A percentile compares a stretch with the other conserved stretches of the same genome.
Evolutionary conservation across 495 filamentous ascomycete species (phyloP).

Genomic region (Rhizodiscina lignyota): DNA sequence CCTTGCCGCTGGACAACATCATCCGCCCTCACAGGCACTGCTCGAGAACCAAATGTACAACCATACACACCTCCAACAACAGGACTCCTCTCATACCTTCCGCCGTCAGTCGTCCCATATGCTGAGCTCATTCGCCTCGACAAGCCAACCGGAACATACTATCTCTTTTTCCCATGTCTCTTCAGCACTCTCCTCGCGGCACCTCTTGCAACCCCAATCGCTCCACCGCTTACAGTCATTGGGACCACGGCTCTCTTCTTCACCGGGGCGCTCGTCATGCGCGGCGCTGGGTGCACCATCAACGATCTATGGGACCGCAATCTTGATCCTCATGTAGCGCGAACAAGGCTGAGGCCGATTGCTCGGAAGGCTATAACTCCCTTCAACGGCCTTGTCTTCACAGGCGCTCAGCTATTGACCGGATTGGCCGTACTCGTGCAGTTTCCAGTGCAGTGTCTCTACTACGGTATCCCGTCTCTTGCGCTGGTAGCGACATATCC

Average conservation of each 20-base stretch:
- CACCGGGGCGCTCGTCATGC: constrained; percentile 81
- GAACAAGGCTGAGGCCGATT: constrained; percentile 78
- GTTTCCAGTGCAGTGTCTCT: constrained; percentile 71
- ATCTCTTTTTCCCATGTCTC: constrained; percentile 87
- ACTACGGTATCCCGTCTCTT: constrained; percentile 74
- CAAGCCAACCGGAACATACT: constrained; percentile 88
- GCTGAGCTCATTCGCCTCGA: constrained; percentile 87
- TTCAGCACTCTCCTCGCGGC: constrained; percentile 66
- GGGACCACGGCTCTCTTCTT: constrained; percentile 65
- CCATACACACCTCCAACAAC: constrained; percentile 51
- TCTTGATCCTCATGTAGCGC: constrained; percentile 75
- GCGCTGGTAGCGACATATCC: constrained; percentile 72
- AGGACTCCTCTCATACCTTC: constrained; percentile 63
- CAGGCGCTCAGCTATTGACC: constrained; percentile 60
- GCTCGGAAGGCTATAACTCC: constrained; percentile 72
- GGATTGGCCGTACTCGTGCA: constrained; percentile 72
- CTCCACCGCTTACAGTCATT: constrained; percentile 37
- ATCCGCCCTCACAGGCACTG: too few species aligned
- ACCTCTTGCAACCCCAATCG: constrained; percentile 40
- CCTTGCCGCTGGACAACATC: too few species aligned
- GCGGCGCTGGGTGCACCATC: constrained; percentile 93
- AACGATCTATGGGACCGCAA: constrained; percentile 96
- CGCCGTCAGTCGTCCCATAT: constrained; percentile 67
- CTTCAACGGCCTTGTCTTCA: constrained; percentile 59
- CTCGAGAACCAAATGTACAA: too few species aligned